phyloP scores from a whole-genome alignment of 139 green algal species.

The Tetradesmus obliquus region DNA sequence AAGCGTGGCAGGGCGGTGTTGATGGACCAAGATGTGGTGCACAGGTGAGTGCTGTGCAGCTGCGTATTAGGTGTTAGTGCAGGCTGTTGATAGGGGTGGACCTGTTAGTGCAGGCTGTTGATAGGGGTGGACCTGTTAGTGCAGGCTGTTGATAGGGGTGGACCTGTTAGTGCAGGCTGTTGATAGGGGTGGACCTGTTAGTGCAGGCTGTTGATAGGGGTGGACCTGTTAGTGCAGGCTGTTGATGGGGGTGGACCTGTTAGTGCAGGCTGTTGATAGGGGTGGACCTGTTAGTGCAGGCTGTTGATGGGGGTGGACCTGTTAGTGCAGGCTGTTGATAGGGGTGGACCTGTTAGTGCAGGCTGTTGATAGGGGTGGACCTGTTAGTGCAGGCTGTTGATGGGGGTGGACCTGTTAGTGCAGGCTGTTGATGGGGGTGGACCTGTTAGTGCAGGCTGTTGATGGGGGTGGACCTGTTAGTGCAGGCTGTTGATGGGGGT shows the following conservation, averaged over 20 bases:
- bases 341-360: not conserved
- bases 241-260: not conserved
- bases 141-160: not conserved
- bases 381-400: not conserved
- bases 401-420: not conserved
- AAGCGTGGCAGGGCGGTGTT: conserved; percentile 57
- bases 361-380: too few relatives aligned
- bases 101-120: not conserved
- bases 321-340: not conserved
- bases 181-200: not conserved
- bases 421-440: too few relatives aligned
- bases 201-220: not conserved
- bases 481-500: not conserved
- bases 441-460: not conserved
- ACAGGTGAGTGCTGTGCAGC: conserved; percentile 38
- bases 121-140: not conserved
- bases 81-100: too few relatives aligned
- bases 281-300: not conserved
- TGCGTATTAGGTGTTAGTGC: not conserved
- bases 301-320: not conserved
- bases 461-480: not conserved
- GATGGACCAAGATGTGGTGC: conserved; percentile 77
- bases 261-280: not conserved
- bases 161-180: not conserved
- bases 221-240: not conserved